phyloP scores from a whole-genome alignment of 2,329 filamentous ascomycete species.

The Bipolaris zeicola region DNA sequence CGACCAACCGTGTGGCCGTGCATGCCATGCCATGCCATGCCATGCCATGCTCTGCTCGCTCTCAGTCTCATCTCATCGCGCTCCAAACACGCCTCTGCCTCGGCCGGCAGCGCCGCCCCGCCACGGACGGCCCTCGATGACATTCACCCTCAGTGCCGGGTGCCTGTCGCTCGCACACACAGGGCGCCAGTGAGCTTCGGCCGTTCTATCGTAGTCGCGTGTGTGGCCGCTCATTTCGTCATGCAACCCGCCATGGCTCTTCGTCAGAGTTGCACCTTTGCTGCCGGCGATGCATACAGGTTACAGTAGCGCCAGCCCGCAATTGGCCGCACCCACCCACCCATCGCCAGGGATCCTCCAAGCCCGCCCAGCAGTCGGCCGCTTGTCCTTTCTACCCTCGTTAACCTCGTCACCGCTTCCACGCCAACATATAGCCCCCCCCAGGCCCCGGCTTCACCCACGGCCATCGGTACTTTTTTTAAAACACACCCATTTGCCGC shows the following conservation, averaged over 20 bases:
- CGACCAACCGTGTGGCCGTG: constrained; percentile 16
- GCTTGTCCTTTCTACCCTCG: constrained; percentile 23
- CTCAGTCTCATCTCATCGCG: neutral
- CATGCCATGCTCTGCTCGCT: neutral
- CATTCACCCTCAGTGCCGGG: no score
- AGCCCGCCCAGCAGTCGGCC: constrained; percentile 25
- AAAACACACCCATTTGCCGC: neutral
- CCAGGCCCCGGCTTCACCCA: constrained; percentile 22
- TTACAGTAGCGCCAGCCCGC: constrained; percentile 29
- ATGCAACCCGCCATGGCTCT: neutral
- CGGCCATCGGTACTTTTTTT: constrained; percentile 6
- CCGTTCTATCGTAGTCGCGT: neutral
- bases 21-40: neutral
- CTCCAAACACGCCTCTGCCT: constrained; percentile 11
- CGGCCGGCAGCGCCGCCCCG: constrained; percentile 8
- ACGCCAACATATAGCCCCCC: constrained; percentile 28
- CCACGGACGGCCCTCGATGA: no score
- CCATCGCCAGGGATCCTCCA: constrained; percentile 23
- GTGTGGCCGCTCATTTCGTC: constrained; percentile 2
- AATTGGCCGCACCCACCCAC: constrained; percentile 30
- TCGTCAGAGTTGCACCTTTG: constrained; percentile 37
- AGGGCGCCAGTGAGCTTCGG: neutral
- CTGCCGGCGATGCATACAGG: constrained; percentile 26
- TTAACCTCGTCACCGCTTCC: constrained; percentile 35
- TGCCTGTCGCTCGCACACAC: neutral